These are phyloP conservation scores for Cyberlindnera sargentensis DNA, from an alignment of 805 yeast genomes.

Conservation along the genomic window DNA sequence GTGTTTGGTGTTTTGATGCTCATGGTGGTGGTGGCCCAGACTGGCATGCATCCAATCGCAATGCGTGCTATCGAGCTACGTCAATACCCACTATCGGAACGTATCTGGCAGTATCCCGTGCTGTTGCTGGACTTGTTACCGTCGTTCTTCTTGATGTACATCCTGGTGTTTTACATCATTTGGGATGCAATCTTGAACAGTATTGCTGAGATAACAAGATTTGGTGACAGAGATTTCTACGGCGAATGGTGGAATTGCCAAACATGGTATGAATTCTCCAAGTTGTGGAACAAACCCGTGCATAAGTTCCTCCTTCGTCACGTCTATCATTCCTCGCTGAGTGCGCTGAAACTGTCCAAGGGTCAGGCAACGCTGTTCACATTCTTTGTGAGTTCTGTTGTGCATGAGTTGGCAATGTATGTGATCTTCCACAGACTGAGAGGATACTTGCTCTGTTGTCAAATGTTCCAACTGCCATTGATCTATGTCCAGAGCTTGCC, in stretches of 20 bases:
- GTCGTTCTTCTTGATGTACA: conserved; percentile 66
- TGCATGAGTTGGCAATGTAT: conserved; percentile 92
- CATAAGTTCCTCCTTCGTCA: conserved; percentile 85
- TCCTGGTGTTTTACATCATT: conserved; percentile 77
- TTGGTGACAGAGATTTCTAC: conserved; percentile 89
- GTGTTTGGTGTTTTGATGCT: conserved; percentile 80
- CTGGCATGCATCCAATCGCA: conserved; percentile 67
- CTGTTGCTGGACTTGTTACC: conserved; percentile 70
- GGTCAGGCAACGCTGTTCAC: conserved; percentile 68
- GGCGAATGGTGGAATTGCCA: conserved; percentile 98
- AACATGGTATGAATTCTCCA: conserved; percentile 87
- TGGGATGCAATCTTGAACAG: conserved; percentile 94
- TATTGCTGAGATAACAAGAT: conserved; percentile 80
- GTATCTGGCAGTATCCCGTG: conserved; percentile 44
- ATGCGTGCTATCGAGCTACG: conserved; percentile 50
- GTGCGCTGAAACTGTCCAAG: conserved; percentile 63
- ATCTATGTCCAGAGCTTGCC: conserved; percentile 47
- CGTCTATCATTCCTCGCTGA: conserved; percentile 86
- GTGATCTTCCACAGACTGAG: conserved; percentile 74
- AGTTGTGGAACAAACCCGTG: conserved; percentile 94
- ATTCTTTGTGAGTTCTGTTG: conserved; percentile 67
- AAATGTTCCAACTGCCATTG: conserved; percentile 84
- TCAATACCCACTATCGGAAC: conserved; percentile 37
- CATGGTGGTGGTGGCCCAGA: conserved; percentile 77
- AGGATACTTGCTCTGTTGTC: conserved; percentile 73